These are phyloP conservation scores for Fusarium pilosicola DNA, from an alignment of 2,329 filamentous ascomycete genomes.

Conservation along the genomic window DNA sequence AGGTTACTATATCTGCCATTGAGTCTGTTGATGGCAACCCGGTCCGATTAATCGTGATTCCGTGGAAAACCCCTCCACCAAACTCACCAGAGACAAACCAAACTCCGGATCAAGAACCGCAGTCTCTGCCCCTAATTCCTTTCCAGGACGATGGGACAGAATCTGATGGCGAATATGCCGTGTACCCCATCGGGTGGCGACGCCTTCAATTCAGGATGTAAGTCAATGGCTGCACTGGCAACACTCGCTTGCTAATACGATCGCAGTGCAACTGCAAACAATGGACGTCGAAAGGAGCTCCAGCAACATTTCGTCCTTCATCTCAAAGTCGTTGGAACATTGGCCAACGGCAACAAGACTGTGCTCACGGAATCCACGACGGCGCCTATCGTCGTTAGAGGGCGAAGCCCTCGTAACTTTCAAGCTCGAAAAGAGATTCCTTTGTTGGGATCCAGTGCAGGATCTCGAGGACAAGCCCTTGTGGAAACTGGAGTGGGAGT, in stretches of 20 bases:
- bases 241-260: conserved; percentile 12
- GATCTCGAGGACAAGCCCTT: conserved; percentile 79
- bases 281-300: conserved; percentile 91
- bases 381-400: conserved; percentile 91
- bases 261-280: conserved; percentile 88
- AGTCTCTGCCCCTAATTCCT: conserved; percentile 78
- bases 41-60: conserved; percentile 94
- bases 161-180: conserved; percentile 81
- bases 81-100: conserved; percentile 75
- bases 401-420: conserved; percentile 93
- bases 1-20: conserved; percentile 89
- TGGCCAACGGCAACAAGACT: conserved; percentile 84
- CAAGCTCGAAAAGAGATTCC: conserved; percentile 94
- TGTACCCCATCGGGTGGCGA: conserved; percentile 94
- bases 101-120: conserved; percentile 82
- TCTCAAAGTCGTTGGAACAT: conserved; percentile 83
- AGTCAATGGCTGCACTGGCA: conserved; percentile 44
- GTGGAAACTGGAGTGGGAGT: conserved; percentile 71
- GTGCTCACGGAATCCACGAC: conserved; percentile 86
- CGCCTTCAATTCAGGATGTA: conserved; percentile 88
- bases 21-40: conserved; percentile 94
- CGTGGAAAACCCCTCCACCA: conserved; percentile 94
- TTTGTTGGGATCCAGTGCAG: conserved; percentile 79
- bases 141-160: conserved; percentile 70
- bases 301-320: conserved; percentile 96